Evolutionary conservation across 2,329 filamentous ascomycete genomes (phyloP).

Genomic region (Aspergillus transmontanensis): DNA sequence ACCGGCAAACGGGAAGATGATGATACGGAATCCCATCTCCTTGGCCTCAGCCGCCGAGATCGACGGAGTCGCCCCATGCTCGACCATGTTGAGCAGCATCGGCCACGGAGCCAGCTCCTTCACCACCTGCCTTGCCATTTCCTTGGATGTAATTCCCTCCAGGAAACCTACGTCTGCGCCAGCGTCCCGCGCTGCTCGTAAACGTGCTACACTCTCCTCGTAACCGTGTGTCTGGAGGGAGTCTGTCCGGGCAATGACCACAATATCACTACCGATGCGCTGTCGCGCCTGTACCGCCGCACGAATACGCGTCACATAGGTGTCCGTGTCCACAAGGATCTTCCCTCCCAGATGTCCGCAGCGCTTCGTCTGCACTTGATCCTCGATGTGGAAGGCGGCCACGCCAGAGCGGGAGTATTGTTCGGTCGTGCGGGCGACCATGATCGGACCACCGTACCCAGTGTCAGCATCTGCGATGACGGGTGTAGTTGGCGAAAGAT

Average conservation of each 20-base stretch:
- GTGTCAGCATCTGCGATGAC: conserved; percentile 59
- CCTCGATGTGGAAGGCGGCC: conserved; percentile 60
- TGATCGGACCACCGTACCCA: conserved; percentile 55
- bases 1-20: conserved; percentile 46
- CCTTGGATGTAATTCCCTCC: conserved; percentile 43
- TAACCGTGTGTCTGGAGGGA: conserved; percentile 40
- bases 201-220: conserved; percentile 41
- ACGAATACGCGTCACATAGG: conserved; percentile 40
- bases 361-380: conserved; percentile 53
- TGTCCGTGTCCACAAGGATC: conserved; percentile 38
- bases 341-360: conserved; percentile 46
- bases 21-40: conserved; percentile 46
- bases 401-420: conserved; percentile 57
- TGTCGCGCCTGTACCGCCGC: conserved; percentile 40
- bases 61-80: conserved; percentile 46
- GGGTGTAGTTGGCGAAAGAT: conserved; percentile 51
- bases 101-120: conserved; percentile 42
- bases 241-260: conserved; percentile 50
- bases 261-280: conserved; percentile 43
- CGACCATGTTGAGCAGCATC: conserved; percentile 49
- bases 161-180: conserved; percentile 48
- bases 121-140: conserved; percentile 39
- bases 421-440: conserved; percentile 52
- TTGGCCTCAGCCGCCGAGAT: conserved; percentile 41
- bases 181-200: conserved; percentile 42